Conservation (phyloP, 306 rosid species). For the Gynostemma pentaphyllum region DNA sequence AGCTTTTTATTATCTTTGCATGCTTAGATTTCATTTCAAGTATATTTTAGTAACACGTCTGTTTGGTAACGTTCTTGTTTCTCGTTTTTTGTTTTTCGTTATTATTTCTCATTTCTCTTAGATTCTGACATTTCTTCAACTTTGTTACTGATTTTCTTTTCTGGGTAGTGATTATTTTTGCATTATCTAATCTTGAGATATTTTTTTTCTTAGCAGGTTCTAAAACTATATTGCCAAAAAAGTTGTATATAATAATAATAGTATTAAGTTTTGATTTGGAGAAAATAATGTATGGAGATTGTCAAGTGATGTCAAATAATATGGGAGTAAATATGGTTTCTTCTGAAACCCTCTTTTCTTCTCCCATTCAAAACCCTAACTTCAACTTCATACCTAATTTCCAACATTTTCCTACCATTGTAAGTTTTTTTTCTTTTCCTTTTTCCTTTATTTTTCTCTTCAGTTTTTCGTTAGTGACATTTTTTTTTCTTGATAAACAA, state of each 20-base stretch:
- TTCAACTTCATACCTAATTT: slow-evolving; percentile 69
- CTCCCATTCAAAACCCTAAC: slow-evolving; percentile 77
- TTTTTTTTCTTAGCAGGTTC: too few species aligned
- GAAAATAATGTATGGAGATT: slow-evolving; percentile 63
- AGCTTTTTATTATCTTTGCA: background rate
- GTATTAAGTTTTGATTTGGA: background rate
- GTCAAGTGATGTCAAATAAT: slow-evolving; percentile 72
- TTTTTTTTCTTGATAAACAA: background rate
- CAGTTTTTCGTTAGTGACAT: too few species aligned
- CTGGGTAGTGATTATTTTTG: too few species aligned
- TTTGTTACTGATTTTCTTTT: too few species aligned
- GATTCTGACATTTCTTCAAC: too few species aligned
- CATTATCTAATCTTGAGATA: too few species aligned
- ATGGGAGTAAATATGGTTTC: slow-evolving; percentile 70
- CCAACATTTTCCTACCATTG: slow-evolving; percentile 48
- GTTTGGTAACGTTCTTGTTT: too few species aligned
- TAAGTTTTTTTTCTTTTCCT: background rate
- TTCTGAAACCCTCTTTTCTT: slow-evolving; percentile 57
- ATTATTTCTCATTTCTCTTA: too few species aligned
- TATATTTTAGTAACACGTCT: too few species aligned
- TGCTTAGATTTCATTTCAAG: background rate
- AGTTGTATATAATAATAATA: too few species aligned
- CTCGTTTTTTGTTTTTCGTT: too few species aligned
- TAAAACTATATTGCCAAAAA: too few species aligned
- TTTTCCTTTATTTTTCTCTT: background rate